Conservation (phyloP, 257 asterid genomes). For the Salvia splendens region DNA sequence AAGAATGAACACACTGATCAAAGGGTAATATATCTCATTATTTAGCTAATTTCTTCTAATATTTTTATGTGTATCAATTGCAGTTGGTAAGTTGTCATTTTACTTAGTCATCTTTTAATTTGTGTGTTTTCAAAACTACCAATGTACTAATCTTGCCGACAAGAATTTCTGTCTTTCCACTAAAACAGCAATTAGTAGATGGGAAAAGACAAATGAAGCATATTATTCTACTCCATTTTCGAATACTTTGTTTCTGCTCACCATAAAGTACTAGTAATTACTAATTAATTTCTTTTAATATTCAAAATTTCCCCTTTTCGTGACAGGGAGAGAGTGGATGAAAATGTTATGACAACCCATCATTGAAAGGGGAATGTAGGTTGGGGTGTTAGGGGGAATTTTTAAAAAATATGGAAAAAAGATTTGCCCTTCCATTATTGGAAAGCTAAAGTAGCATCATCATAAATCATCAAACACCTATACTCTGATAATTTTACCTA, state of each 20-base stretch:
- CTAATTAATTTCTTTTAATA: constrained; percentile 29
- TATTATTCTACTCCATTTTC: constrained; percentile 42
- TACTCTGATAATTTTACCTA: constrained; percentile 27
- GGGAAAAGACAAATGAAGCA: constrained; percentile 45
- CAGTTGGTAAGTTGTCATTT: constrained; percentile 79
- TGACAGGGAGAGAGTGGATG: constrained; percentile 37
- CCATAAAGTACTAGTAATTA: constrained; percentile 37
- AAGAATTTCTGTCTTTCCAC: constrained; percentile 74
- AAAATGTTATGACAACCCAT: constrained; percentile 35
- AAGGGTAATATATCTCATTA: not conserved
- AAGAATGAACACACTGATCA: constrained; percentile 26
- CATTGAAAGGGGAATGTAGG: constrained; percentile 15
- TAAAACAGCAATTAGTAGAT: constrained; percentile 53
- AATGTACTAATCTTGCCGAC: constrained; percentile 69
- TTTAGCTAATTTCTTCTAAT: not conserved
- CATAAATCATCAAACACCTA: constrained; percentile 15
- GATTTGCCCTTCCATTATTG: constrained; percentile 20
- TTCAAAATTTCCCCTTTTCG: constrained; percentile 36
- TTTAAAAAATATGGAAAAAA: not conserved
- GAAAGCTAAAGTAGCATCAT: constrained; percentile 14
- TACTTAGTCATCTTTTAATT: constrained; percentile 30
- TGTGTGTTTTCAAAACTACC: constrained; percentile 28
- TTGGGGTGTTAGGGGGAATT: constrained; percentile 16
- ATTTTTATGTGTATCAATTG: constrained; percentile 31
- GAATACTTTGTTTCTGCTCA: constrained; percentile 38